Conservation (phyloP, 192 early-diverging fungal genomes). For the Dispira simplex region DNA sequence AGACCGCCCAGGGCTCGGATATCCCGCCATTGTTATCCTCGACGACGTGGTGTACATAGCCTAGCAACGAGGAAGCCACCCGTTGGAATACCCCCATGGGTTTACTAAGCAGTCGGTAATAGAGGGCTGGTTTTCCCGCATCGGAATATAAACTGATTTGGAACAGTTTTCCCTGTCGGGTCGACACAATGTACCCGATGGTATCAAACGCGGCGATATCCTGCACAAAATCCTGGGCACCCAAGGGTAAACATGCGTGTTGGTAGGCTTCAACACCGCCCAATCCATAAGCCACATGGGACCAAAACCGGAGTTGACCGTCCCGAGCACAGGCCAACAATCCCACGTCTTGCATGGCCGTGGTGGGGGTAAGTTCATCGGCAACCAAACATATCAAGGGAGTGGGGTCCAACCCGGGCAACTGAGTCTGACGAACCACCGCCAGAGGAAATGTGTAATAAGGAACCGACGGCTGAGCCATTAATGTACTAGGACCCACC, state of each 20-base stretch:
- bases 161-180: constrained; percentile 18
- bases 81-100: constrained; percentile 19
- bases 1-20: constrained; percentile 13
- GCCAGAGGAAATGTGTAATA: constrained; percentile 16
- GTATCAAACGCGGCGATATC: constrained; percentile 15
- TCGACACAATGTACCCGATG: constrained; percentile 17
- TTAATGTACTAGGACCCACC: background rate
- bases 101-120: constrained; percentile 12
- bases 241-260: constrained; percentile 8
- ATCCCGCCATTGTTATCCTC: constrained; percentile 2
- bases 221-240: constrained; percentile 14
- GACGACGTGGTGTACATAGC: constrained; percentile 7
- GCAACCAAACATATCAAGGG: background rate
- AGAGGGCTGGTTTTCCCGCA: constrained; percentile 14
- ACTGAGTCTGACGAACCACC: background rate
- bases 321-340: constrained; percentile 18
- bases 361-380: background rate
- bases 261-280: constrained; percentile 20
- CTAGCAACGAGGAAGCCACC: constrained; percentile 24
- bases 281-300: constrained; percentile 25
- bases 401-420: constrained; percentile 5
- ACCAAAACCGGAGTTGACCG: constrained; percentile 29
- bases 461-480: constrained; percentile 7
- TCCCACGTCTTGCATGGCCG: constrained; percentile 16
- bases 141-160: constrained; percentile 15